These are phyloP conservation scores for Biscutella laevigata DNA, from an alignment of 441 rosid species.

Conservation along the genomic window DNA sequence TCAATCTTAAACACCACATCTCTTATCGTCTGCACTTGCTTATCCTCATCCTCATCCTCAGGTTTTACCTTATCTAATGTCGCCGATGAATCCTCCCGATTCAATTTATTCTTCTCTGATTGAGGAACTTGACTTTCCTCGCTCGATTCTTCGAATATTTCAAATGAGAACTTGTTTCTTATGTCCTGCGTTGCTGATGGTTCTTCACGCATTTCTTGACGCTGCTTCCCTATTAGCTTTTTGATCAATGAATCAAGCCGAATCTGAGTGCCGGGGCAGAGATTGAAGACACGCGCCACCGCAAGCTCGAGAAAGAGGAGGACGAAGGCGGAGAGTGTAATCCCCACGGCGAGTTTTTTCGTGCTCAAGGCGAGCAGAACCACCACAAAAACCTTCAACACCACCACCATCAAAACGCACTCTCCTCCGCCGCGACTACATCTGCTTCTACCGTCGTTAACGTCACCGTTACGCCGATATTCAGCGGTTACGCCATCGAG, in stretches of 20 bases:
- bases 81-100: neutral
- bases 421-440: slow-evolving; percentile 14
- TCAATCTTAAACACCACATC: slow-evolving; percentile 14
- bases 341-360: slow-evolving; percentile 40
- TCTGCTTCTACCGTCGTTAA: neutral
- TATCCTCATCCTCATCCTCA: slow-evolving; percentile 18
- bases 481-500: too few species aligned
- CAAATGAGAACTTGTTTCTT: slow-evolving; percentile 4
- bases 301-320: slow-evolving; percentile 46
- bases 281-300: slow-evolving; percentile 26
- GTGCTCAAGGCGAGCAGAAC: slow-evolving; percentile 46
- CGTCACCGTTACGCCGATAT: neutral
- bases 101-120: too few species aligned
- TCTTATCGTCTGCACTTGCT: slow-evolving; percentile 15
- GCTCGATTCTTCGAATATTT: neutral
- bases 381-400: slow-evolving; percentile 36
- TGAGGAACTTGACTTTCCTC: neutral
- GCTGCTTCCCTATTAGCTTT: slow-evolving; percentile 7
- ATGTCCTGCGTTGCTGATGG: slow-evolving; percentile 1
- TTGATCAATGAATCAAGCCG: slow-evolving; percentile 8
- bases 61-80: slow-evolving; percentile 10
- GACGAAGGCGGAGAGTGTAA: slow-evolving; percentile 47
- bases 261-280: slow-evolving; percentile 19
- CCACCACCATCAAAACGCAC: slow-evolving; percentile 23
- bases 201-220: neutral